Evolutionary conservation across 345 rosid species (phyloP).

Genomic region (Cardiospermum halicacabum): DNA sequence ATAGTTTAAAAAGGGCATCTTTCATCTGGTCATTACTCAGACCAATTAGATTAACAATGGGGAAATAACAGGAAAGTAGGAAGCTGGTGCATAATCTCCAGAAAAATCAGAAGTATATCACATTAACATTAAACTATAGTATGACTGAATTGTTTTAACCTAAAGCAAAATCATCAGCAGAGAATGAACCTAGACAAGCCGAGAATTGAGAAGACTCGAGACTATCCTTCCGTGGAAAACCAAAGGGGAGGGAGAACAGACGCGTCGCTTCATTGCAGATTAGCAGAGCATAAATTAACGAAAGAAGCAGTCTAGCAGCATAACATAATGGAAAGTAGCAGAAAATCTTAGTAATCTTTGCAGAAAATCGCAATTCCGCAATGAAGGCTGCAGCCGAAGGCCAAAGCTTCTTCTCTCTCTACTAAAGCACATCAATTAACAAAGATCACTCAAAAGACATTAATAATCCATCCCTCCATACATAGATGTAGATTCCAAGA

Average conservation of each 20-base stretch:
- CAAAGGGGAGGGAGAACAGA: neutral
- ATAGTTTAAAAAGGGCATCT: no score
- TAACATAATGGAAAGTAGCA: neutral
- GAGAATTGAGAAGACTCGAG: neutral
- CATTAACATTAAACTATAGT: no score
- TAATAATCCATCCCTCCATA: slow-evolving; percentile 12
- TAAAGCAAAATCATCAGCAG: no score
- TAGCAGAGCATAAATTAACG: no score
- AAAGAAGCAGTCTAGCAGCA: neutral
- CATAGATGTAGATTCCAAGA: neutral
- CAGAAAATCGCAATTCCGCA: slow-evolving; percentile 12
- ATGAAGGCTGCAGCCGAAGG: slow-evolving; percentile 19
- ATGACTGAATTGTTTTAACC: no score
- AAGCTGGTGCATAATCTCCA: no score
- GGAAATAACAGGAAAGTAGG: no score
- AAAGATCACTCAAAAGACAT: neutral
- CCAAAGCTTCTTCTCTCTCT: slow-evolving; percentile 16
- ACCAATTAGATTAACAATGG: no score
- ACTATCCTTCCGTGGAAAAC: neutral
- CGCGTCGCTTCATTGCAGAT: slow-evolving; percentile 8
- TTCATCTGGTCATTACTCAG: no score
- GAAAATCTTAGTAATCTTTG: slow-evolving; percentile 8
- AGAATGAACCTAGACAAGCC: no score
- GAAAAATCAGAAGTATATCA: no score
- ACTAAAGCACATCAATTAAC: slow-evolving; percentile 12